Percentiles rank a stretch among this genome's conserved stretches.
These are phyloP conservation scores for Crithidia mellificae DNA, from an alignment of 208 protist species.

Conservation along the genomic window DNA sequence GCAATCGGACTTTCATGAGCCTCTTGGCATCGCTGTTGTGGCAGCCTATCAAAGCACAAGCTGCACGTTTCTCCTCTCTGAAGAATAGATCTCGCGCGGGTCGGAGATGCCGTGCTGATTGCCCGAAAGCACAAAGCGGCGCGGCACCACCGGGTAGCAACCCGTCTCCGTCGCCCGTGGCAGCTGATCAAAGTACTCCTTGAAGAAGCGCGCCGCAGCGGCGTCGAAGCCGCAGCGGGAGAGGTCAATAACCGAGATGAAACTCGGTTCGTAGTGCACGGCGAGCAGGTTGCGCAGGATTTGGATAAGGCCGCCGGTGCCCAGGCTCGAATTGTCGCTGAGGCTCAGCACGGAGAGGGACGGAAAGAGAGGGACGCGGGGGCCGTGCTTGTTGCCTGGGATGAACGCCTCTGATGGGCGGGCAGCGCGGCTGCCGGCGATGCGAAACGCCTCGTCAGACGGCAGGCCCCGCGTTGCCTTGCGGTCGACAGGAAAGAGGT, in stretches of 20 bases:
- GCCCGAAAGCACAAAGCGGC: constrained; percentile 63
- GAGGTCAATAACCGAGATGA: constrained; percentile 65
- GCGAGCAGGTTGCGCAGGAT: constrained; percentile 68
- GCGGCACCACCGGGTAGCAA: constrained; percentile 41
- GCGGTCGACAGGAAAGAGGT: constrained; percentile 71
- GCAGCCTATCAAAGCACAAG: constrained; percentile 26
- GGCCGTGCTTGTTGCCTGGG: constrained; percentile 30
- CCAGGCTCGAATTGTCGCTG: constrained; percentile 76
- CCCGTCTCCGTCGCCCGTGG: constrained; percentile 21
- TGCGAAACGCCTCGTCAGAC: constrained; percentile 10
- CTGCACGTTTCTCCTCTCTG: constrained; percentile 15
- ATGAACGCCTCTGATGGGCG: constrained; percentile 42
- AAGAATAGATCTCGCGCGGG: constrained; percentile 12
- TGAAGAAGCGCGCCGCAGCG: constrained; percentile 30
- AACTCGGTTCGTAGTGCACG: constrained; percentile 46
- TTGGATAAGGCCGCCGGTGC: constrained; percentile 48
- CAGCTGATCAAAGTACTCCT: constrained; percentile 58
- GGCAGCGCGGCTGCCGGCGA: constrained; percentile 18
- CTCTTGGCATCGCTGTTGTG: not conserved
- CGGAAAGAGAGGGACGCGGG: constrained; percentile 59
- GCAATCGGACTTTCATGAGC: too few relatives aligned
- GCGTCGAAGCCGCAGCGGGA: constrained; percentile 70
- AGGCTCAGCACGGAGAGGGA: constrained; percentile 69
- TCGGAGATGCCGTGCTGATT: constrained; percentile 52
- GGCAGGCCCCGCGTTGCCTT: constrained; percentile 14